phyloP scores from a whole-genome alignment of 1,284 basidiomycete species.

The Cryptococcus depauperatus region DNA sequence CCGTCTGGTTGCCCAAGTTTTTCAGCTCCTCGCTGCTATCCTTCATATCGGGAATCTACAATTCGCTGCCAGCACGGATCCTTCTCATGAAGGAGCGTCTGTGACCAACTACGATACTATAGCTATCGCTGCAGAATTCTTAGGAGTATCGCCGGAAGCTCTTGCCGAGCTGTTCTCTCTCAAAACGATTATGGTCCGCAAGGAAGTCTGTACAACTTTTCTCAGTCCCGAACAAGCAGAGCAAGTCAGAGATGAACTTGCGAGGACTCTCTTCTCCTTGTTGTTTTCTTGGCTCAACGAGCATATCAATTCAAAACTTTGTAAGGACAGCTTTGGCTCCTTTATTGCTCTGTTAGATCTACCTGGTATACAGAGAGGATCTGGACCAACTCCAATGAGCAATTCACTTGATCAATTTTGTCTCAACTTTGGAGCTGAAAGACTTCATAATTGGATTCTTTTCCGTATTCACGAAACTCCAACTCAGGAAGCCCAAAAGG shows the following conservation, averaged over 20 bases:
- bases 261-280: constrained; percentile 85
- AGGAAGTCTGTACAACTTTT: constrained; percentile 92
- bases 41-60: constrained; percentile 93
- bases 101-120: constrained; percentile 74
- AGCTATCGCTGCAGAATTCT: constrained; percentile 76
- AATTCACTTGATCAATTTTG: constrained; percentile 95
- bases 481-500: constrained; percentile 69
- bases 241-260: constrained; percentile 85
- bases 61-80: constrained; percentile 75
- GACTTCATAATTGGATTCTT: constrained; percentile 75
- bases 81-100: constrained; percentile 75
- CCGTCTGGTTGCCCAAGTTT: constrained; percentile 84
- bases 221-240: constrained; percentile 89
- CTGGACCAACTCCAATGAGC: constrained; percentile 54
- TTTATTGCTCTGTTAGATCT: constrained; percentile 95
- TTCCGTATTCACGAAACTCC: constrained; percentile 63
- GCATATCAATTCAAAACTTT: constrained; percentile 87
- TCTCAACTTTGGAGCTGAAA: constrained; percentile 92
- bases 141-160: constrained; percentile 67
- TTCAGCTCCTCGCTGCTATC: constrained; percentile 88
- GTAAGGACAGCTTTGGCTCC: constrained; percentile 78
- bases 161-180: constrained; percentile 83
- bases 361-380: constrained; percentile 84
- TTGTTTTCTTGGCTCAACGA: constrained; percentile 97
- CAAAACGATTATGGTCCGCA: constrained; percentile 85